A percentile compares a stretch with the other conserved stretches of the same genome.
phyloP scores from a whole-genome alignment of 768 basidiomycete genomes.

The Tulasnella sp. region DNA sequence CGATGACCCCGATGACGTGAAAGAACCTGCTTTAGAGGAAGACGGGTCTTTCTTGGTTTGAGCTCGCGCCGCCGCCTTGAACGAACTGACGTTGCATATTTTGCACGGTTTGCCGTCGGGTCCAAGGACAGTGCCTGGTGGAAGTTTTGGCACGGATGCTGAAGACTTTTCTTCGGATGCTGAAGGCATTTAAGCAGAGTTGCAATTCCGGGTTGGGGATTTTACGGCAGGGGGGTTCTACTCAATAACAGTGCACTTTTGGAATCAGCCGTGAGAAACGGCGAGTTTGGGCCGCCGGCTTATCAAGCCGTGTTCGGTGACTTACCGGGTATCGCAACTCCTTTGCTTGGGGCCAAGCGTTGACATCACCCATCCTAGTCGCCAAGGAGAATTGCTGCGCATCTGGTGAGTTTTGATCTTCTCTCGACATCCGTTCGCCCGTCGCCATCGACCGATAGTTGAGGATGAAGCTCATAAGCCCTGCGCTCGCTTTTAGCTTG shows the following conservation, averaged over 20 bases:
- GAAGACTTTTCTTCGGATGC: not conserved
- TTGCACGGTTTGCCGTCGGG: conserved; percentile 96
- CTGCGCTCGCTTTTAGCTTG: not conserved
- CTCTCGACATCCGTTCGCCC: not conserved
- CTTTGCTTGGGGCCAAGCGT: not conserved
- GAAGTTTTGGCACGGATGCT: conserved; percentile 36
- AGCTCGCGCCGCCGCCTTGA: conserved; percentile 30
- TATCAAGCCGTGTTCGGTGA: not conserved
- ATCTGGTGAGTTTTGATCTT: not conserved
- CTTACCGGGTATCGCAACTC: not conserved
- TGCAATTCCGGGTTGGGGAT: not conserved
- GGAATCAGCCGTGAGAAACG: not conserved
- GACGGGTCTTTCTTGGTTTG: not conserved
- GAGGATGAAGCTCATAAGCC: conserved; percentile 4
- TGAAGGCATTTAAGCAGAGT: not conserved
- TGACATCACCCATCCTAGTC: not conserved
- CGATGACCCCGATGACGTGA: conserved; percentile 32
- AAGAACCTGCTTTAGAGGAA: not conserved
- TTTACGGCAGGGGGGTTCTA: not conserved
- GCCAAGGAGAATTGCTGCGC: not conserved
- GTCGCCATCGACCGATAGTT: not conserved
- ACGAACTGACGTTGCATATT: conserved; percentile 56
- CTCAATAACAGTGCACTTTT: conserved; percentile 3
- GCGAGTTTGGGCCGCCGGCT: conserved; percentile 4
- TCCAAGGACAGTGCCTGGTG: conserved; percentile 82